Base-by-base conservation (phyloP, 768 basidiomycete species). In the Candolleomyces eurysporus region DNA sequence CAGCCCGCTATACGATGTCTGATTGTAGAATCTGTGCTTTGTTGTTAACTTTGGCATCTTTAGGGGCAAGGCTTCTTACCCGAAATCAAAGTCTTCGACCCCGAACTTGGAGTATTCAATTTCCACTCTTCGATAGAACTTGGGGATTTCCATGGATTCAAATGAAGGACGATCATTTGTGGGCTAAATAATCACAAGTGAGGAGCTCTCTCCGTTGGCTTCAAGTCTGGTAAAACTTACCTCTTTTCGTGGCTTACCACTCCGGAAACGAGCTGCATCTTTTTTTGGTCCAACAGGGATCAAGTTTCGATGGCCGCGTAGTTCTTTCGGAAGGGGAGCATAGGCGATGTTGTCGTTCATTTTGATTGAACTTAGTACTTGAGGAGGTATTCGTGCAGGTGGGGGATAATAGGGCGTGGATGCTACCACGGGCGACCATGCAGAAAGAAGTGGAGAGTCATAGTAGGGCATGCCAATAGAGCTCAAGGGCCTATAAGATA, bases 71-170 rank as follows among this genome's bases (percentile, higher is more conserved):
- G 72, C 82, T 59, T 31, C 5, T 22, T 71, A 94, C 95, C 84
- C 96, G 68, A 99, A 99, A 74, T 99, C 97, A 68, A 99, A 99
- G 73, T 99, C 96, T 71, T 98, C 96, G 17, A 98, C 93, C 4
- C 96, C 96, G 68, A 99, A 99, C 69, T 96, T 96, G 43, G 93
- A 96, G 71, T 99, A 99, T 73, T 96, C 94, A 68, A 99, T 99
- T 75, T 98, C 96, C 16, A 97, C 95, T 67, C 89, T 90, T 61
- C 91, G 87, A 72, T 97, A 99, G 62, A 87, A 82, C 59, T 82
- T 84, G 0, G 96, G 93, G 52, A 94, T 84, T 31, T 85, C 82
- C 19, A 73, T 76, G 56, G 83, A 79, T 59, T 86, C 85, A 55
- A 81, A 78, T 4, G 74, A 73, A 22, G 82, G 77, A n/a, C 78